Evolutionary conservation across 1,284 basidiomycete genomes (phyloP), one percentile per base, ranked within the genome.

Genomic region (Fistulinella cinereoalba): DNA sequence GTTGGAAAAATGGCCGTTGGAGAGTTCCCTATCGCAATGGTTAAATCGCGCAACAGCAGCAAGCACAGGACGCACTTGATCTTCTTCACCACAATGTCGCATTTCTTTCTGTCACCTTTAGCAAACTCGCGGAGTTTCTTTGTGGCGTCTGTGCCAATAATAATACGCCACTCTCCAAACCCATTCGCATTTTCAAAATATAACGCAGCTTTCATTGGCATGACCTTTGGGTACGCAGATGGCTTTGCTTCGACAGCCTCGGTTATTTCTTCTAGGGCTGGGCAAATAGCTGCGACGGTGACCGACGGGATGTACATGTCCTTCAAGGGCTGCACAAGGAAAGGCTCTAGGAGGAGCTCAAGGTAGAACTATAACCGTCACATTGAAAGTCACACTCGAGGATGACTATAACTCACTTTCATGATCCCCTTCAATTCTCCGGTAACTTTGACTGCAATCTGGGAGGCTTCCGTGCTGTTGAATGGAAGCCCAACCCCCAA

Each of bases 1-100:
- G 7, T 72, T 71, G 0, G 83, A 84, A 58, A 86, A 85, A 50
- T 81, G 75, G 0, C 84, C 83, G 6, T 77, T 74, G 0, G 83
- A 85, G 3, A 85, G 68, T 48, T 84, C 77, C 55, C 83, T 85
- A 46, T 11, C 27, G 13, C 31, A 18, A 33, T 16, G 15, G 32
- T 41, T 41, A 52, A 51, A 16, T 29, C 6, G 15, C 15, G n/a
- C 22, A 34, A 43, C 21, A 38, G 11, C n/a, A 15, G n/a, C 15
- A 31, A 31, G 15, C 15, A 31, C n/a, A 3, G 16, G 22, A 49
- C 67, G 16, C 43, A 80, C 81, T 71, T 75, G 55, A 85, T 81
- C 56, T 84, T 83, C 63, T 80, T 83, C 40, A 80, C 53, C 15
- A 78, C 68, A 36, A 76, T 77, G 12, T 57, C 56, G 50, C 77